A percentile compares a stretch with the other conserved stretches of the same genome.
Conservation (phyloP, 441 rosid species). For the Raphanus hybrid region DNA sequence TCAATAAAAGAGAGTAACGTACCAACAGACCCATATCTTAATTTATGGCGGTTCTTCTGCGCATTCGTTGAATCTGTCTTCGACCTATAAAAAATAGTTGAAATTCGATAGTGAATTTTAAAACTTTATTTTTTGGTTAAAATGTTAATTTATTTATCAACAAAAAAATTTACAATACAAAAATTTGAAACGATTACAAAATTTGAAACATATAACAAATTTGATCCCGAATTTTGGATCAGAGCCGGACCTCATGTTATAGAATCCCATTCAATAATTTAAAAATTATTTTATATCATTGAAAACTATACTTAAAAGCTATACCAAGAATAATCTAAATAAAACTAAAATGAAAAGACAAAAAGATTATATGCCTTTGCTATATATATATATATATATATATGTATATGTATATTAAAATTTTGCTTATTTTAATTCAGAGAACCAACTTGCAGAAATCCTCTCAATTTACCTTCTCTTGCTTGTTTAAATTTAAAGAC, state of each 20-base stretch:
- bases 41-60: neutral
- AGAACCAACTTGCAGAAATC: too few species aligned
- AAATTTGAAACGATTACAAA: neutral
- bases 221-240: neutral
- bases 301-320: too few species aligned
- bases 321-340: too few species aligned
- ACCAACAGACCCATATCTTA: neutral
- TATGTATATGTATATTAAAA: too few species aligned
- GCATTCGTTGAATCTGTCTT: neutral
- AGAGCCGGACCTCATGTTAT: neutral
- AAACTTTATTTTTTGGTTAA: neutral
- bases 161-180: neutral
- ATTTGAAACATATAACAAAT: neutral
- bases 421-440: too few species aligned
- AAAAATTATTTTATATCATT: too few species aligned
- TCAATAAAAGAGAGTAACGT: conserved; percentile 12
- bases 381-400: too few species aligned
- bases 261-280: too few species aligned
- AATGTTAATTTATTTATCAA: neutral
- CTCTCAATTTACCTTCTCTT: too few species aligned
- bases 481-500: too few species aligned
- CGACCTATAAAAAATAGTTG: neutral
- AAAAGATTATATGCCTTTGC: too few species aligned
- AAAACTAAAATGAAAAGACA: too few species aligned
- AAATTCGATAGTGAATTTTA: neutral